A percentile compares a stretch with the other conserved stretches of the same genome.
Evolutionary conservation across 768 basidiomycete genomes (phyloP).

Genomic region (Cystobasidium onofrii): DNA sequence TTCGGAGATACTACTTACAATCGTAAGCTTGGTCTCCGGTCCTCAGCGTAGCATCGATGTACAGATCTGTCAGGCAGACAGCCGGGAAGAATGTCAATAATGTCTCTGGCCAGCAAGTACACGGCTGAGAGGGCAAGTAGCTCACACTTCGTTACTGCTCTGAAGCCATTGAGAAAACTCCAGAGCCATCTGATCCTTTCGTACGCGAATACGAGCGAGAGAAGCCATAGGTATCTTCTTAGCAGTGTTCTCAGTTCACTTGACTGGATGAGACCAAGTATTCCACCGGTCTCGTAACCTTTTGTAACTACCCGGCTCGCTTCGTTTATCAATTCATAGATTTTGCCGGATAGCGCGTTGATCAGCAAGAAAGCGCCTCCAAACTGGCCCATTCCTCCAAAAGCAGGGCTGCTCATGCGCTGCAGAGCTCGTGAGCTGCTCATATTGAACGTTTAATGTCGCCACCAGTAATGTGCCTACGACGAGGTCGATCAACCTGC

Average conservation of each 20-base stretch:
- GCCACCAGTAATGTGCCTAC: background rate
- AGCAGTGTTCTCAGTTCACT: slow-evolving; percentile 1
- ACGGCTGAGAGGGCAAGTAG: background rate
- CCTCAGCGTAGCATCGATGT: slow-evolving; percentile 16
- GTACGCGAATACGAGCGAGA: background rate
- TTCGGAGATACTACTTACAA: background rate
- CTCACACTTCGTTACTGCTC: slow-evolving; percentile 1
- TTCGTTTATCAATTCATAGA: slow-evolving; percentile 9
- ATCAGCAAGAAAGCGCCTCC: slow-evolving; percentile 27
- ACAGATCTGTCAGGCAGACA: background rate
- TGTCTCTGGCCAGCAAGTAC: no score
- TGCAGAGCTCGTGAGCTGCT: background rate
- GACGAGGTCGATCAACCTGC: background rate
- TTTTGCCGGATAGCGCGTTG: slow-evolving; percentile 3
- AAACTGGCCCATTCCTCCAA: slow-evolving; percentile 18
- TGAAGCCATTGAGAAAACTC: slow-evolving; percentile 4
- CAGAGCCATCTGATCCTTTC: slow-evolving; percentile 18
- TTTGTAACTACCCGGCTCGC: background rate
- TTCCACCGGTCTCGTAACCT: slow-evolving; percentile 12
- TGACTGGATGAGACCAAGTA: background rate
- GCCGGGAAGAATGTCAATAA: no score
- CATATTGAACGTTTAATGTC: background rate
- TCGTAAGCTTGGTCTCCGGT: slow-evolving; percentile 27
- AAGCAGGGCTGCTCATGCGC: background rate
- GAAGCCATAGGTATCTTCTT: slow-evolving; percentile 20